A percentile compares a stretch with the other conserved stretches of the same genome.
These are phyloP conservation scores for Aspergillus novoparasiticus DNA, from an alignment of 2,329 filamentous ascomycete genomes.

Conservation along the genomic window DNA sequence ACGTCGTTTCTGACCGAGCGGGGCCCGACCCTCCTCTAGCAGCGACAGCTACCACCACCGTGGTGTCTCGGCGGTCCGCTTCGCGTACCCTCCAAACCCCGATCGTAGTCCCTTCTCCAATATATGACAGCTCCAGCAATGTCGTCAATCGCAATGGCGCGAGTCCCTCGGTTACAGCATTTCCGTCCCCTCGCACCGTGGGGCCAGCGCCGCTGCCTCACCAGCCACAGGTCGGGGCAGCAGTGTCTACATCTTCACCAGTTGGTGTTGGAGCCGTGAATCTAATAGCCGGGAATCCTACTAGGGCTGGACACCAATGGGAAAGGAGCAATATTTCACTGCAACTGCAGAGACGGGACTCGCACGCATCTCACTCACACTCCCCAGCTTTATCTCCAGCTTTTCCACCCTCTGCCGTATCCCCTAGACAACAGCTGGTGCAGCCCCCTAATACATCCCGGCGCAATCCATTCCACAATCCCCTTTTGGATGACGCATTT, in stretches of 20 bases:
- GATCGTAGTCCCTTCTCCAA: not conserved
- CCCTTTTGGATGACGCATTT: conserved; percentile 20
- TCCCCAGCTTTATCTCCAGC: not conserved
- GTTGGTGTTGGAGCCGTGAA: not conserved
- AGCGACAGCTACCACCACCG: conserved; percentile 4
- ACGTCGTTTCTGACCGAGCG: not conserved
- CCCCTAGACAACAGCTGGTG: not conserved
- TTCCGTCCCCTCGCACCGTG: conserved; percentile 54
- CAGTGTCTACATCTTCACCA: not conserved
- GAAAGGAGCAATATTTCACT: not conserved
- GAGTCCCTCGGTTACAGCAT: not conserved
- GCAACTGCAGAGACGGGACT: not conserved
- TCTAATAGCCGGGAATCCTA: not conserved
- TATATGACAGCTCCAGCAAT: conserved; percentile 18
- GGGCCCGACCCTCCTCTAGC: not conserved
- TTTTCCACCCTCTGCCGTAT: not conserved
- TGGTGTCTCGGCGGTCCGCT: not conserved
- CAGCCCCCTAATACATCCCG: not conserved
- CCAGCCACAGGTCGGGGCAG: not conserved
- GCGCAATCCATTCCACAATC: not conserved
- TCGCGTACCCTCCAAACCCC: not conserved
- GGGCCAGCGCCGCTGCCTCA: not conserved
- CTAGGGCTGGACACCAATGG: conserved; percentile 32
- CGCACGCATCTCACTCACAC: not conserved
- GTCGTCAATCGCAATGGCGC: not conserved